phyloP scores from a whole-genome alignment of 805 yeast species.

The Saccharomycopsis babjevae region DNA sequence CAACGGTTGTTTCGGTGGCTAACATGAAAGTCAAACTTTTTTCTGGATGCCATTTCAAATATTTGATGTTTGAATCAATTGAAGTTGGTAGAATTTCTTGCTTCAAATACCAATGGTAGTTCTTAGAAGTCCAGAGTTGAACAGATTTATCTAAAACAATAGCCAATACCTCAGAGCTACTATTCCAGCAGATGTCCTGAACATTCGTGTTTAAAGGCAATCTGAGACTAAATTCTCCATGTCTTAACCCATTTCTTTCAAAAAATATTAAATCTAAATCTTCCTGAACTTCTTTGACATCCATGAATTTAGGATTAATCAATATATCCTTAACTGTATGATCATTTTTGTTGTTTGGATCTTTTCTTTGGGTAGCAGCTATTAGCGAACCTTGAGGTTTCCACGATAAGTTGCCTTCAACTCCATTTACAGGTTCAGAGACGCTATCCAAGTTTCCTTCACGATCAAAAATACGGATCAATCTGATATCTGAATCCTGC shows the following conservation, averaged over 20 bases:
- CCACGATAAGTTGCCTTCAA: slow-evolving; percentile 73
- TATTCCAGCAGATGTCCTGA: slow-evolving; percentile 61
- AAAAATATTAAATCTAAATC: slow-evolving; percentile 55
- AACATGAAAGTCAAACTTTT: slow-evolving; percentile 67
- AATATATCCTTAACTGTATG: slow-evolving; percentile 15
- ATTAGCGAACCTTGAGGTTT: slow-evolving; percentile 83
- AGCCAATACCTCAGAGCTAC: slow-evolving; percentile 69
- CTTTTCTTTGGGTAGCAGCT: slow-evolving; percentile 66
- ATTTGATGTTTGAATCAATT: slow-evolving; percentile 26
- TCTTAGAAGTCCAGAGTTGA: slow-evolving; percentile 86
- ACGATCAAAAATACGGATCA: slow-evolving; percentile 70
- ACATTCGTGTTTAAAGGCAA: slow-evolving; percentile 43
- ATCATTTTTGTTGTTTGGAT: slow-evolving; percentile 6
- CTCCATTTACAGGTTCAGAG: slow-evolving; percentile 80
- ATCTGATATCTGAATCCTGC: slow-evolving; percentile 48
- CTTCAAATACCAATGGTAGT: slow-evolving; percentile 93
- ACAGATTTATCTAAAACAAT: slow-evolving; percentile 50
- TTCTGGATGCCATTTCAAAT: slow-evolving; percentile 79
- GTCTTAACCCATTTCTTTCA: slow-evolving; percentile 88
- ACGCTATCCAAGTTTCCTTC: slow-evolving; percentile 72
- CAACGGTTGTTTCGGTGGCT: slow-evolving; percentile 43
- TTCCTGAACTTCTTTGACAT: slow-evolving; percentile 35
- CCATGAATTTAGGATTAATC: slow-evolving; percentile 29
- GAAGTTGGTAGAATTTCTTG: slow-evolving; percentile 42
- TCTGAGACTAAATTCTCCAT: slow-evolving; percentile 72